Evolutionary conservation across 805 yeast genomes (phyloP).

Genomic region (Yarrowia phangngaensis): DNA sequence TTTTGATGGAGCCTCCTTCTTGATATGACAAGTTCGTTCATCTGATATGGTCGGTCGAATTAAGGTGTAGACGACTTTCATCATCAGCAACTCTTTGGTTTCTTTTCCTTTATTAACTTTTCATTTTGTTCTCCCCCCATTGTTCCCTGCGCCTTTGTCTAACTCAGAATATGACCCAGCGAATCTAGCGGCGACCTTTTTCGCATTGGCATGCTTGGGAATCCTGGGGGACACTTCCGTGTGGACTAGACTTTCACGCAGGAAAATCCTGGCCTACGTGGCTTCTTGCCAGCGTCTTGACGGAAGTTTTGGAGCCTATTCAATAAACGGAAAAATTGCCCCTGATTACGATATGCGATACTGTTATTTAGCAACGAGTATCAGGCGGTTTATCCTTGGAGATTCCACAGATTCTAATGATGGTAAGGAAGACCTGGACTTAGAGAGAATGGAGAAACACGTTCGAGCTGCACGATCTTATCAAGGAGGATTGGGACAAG

Average conservation of each 20-base stretch:
- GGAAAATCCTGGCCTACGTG: constrained; percentile 53
- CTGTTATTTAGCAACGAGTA: constrained; percentile 67
- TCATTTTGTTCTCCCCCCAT: too few relatives aligned
- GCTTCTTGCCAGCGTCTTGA: constrained; percentile 54
- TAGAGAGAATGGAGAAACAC: constrained; percentile 42
- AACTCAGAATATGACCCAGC: constrained; percentile 51
- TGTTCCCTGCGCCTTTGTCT: too few relatives aligned
- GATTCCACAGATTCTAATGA: too few relatives aligned
- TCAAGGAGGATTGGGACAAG: constrained; percentile 72
- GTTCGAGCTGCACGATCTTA: constrained; percentile 41
- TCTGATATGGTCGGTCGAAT: too few relatives aligned
- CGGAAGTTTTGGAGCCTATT: constrained; percentile 55
- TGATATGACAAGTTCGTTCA: too few relatives aligned
- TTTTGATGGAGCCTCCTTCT: too few relatives aligned
- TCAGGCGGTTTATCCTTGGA: constrained; percentile 55
- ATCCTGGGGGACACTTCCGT: constrained; percentile 48
- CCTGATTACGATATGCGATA: constrained; percentile 69
- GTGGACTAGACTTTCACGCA: constrained; percentile 41
- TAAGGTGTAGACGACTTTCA: too few relatives aligned
- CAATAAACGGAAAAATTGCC: constrained; percentile 37
- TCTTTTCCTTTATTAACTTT: neutral
- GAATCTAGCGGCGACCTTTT: constrained; percentile 69
- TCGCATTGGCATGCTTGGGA: constrained; percentile 59
- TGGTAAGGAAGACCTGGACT: constrained; percentile 41
- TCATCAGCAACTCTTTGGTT: neutral